phyloP scores from a whole-genome alignment of 2,329 filamentous ascomycete genomes.

The Neopestalotiopsis sp. region DNA sequence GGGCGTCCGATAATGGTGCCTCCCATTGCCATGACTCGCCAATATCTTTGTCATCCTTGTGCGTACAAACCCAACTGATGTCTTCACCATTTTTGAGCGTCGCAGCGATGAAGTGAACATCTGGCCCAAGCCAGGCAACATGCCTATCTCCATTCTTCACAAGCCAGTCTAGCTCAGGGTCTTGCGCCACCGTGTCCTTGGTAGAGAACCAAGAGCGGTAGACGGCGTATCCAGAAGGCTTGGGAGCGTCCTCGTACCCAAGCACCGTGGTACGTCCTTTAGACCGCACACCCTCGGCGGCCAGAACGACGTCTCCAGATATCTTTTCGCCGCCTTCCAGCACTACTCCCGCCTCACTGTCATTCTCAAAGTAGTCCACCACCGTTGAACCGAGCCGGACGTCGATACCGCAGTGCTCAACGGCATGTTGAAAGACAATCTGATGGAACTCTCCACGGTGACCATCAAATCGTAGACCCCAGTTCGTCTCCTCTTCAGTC shows the following conservation, averaged over 20 bases:
- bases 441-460: slow-evolving; percentile 59
- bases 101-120: slow-evolving; percentile 58
- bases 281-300: slow-evolving; percentile 54
- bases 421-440: slow-evolving; percentile 55
- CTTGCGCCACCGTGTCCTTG: slow-evolving; percentile 47
- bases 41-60: slow-evolving; percentile 42
- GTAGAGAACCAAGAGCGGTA: slow-evolving; percentile 52
- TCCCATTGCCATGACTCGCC: slow-evolving; percentile 33
- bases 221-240: slow-evolving; percentile 50
- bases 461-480: slow-evolving; percentile 56
- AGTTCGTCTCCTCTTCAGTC: slow-evolving; percentile 40
- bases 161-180: slow-evolving; percentile 48
- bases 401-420: slow-evolving; percentile 52
- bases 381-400: slow-evolving; percentile 52
- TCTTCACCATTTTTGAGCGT: slow-evolving; percentile 58
- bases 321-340: slow-evolving; percentile 47
- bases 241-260: slow-evolving; percentile 48
- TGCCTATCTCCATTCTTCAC: slow-evolving; percentile 57
- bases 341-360: slow-evolving; percentile 42
- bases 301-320: slow-evolving; percentile 49
- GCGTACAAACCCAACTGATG: slow-evolving; percentile 61
- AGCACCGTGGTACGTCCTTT: slow-evolving; percentile 52
- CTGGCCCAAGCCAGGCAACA: slow-evolving; percentile 57
- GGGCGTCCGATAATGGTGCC: slow-evolving; percentile 32
- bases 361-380: slow-evolving; percentile 52